Evolutionary conservation across 768 basidiomycete genomes (phyloP).

Genomic region (Amanita exitialis): DNA sequence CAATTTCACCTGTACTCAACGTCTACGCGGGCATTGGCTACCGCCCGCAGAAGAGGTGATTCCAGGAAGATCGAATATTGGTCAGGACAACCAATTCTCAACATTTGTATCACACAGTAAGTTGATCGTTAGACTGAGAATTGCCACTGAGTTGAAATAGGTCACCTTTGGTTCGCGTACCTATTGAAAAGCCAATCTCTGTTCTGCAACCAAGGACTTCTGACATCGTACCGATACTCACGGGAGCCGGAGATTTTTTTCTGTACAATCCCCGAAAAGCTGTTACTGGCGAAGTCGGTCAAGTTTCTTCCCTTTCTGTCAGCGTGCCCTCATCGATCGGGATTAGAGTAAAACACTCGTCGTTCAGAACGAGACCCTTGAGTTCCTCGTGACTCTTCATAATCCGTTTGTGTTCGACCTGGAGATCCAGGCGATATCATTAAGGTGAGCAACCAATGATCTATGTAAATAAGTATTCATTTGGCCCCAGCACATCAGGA

Average conservation of each 20-base stretch:
- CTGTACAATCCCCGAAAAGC: constrained; percentile 83
- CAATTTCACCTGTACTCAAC: constrained; percentile 74
- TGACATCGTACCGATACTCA: constrained; percentile 37
- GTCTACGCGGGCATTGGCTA: constrained; percentile 60
- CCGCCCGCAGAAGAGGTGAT: constrained; percentile 72
- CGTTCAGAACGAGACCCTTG: constrained; percentile 75
- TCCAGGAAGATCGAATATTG: constrained; percentile 71
- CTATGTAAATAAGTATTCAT: background rate
- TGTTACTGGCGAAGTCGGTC: constrained; percentile 37
- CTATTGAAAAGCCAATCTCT: constrained; percentile 63
- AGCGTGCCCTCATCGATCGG: constrained; percentile 2
- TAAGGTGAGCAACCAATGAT: constrained; percentile 47
- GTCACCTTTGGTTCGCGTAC: constrained; percentile 57
- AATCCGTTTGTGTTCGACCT: constrained; percentile 93
- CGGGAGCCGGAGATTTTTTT: constrained; percentile 68
- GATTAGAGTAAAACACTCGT: constrained; percentile 49
- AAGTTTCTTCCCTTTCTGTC: constrained; percentile 18
- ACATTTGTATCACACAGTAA: constrained; percentile 71
- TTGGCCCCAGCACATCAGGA: constrained; percentile 64
- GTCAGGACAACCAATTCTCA: constrained; percentile 73
- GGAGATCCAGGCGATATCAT: constrained; percentile 69
- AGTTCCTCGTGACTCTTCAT: constrained; percentile 74
- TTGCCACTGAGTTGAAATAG: constrained; percentile 25
- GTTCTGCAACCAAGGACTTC: constrained; percentile 32
- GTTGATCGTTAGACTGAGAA: constrained; percentile 12